phyloP scores from a whole-genome alignment of 169 alveolate species.

The Plasmodium yoelii region DNA sequence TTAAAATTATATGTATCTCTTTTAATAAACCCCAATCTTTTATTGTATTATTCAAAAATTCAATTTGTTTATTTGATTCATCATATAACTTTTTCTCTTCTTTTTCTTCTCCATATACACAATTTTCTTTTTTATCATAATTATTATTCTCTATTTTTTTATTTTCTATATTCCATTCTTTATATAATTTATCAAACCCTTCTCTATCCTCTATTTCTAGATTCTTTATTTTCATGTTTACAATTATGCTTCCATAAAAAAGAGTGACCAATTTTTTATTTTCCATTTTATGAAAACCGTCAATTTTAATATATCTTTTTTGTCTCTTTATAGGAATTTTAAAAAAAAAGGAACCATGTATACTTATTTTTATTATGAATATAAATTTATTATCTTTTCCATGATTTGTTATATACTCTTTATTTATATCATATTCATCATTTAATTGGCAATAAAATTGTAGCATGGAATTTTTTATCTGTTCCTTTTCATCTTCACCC shows the following conservation, averaged over 20 bases:
- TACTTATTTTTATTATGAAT: conserved; percentile 19
- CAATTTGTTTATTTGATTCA: neutral
- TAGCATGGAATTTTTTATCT: conserved; percentile 25
- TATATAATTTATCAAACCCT: neutral
- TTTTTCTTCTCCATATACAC: neutral
- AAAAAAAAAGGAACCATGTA: conserved; percentile 61
- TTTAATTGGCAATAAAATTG: conserved; percentile 11
- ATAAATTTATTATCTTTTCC: neutral
- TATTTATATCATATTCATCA: conserved; percentile 2
- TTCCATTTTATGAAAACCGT: conserved; percentile 3
- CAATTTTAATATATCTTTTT: conserved; percentile 36
- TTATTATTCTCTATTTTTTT: neutral
- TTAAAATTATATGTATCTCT: conserved; percentile 42
- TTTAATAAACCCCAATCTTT: conserved; percentile 42
- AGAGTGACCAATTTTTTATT: conserved; percentile 13
- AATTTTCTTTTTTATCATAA: neutral
- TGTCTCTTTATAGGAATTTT: conserved; percentile 28
- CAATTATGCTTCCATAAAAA: conserved; percentile 10
- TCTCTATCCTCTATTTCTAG: neutral
- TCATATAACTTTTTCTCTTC: neutral
- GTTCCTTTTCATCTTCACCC: neutral
- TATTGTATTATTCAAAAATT: neutral
- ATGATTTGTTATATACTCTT: conserved; percentile 1
- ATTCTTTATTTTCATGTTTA: conserved; percentile 39
- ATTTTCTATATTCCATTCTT: neutral